phyloP scores from a whole-genome alignment of 495 filamentous ascomycete genomes.

The Neurospora sp. region DNA sequence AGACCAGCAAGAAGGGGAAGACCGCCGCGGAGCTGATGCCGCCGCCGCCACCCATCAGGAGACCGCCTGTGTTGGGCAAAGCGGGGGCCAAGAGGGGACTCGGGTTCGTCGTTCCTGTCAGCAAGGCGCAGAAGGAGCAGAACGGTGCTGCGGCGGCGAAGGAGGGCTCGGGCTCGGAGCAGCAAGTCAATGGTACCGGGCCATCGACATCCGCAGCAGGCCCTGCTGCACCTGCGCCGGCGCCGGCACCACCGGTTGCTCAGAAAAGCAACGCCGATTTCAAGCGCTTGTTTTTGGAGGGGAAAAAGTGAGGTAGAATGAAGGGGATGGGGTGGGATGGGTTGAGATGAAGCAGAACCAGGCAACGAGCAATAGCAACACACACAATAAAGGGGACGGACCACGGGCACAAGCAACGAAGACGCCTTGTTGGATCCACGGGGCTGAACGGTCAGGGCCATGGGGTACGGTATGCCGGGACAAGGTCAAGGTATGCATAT shows the following conservation, averaged over 20 bases:
- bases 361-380: background rate
- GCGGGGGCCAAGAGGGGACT: slow-evolving; percentile 48
- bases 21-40: slow-evolving; percentile 35
- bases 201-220: background rate
- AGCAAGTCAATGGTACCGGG: background rate
- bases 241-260: slow-evolving; percentile 17
- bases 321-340: background rate
- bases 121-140: slow-evolving; percentile 22
- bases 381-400: background rate
- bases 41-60: slow-evolving; percentile 42
- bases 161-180: background rate
- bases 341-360: background rate
- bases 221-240: slow-evolving; percentile 12
- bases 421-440: background rate
- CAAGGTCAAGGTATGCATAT: background rate
- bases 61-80: slow-evolving; percentile 49
- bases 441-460: background rate
- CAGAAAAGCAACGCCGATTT: slow-evolving; percentile 83
- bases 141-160: slow-evolving; percentile 11
- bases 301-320: background rate
- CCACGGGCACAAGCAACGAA: background rate
- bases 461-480: background rate
- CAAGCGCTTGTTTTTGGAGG: slow-evolving; percentile 57
- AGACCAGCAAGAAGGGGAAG: slow-evolving; percentile 20
- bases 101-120: slow-evolving; percentile 30